A percentile compares a stretch with the other conserved stretches of the same genome.
These are phyloP conservation scores for Podospora comata DNA, from an alignment of 495 filamentous ascomycete species.

Conservation along the genomic window DNA sequence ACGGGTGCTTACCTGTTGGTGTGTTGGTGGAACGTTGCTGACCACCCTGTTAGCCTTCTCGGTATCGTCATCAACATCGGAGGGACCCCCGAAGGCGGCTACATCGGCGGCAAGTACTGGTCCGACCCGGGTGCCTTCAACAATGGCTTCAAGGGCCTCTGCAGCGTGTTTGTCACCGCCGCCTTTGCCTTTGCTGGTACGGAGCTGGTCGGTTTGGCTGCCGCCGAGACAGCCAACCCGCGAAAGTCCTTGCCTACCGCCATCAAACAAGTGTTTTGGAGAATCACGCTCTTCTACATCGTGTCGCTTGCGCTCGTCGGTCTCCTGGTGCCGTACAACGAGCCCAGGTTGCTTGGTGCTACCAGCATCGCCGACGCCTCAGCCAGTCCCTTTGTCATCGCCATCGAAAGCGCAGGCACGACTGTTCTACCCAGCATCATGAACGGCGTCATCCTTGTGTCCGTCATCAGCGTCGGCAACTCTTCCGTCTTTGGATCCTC, in stretches of 20 bases:
- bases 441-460: conserved; percentile 89
- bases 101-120: conserved; percentile 85
- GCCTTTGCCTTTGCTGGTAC: conserved; percentile 92
- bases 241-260: conserved; percentile 82
- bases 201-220: conserved; percentile 85
- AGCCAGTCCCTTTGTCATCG: conserved; percentile 86
- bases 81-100: conserved; percentile 70
- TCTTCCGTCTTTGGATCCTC: conserved; percentile 86
- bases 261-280: conserved; percentile 95
- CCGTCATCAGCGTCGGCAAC: conserved; percentile 85
- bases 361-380: conserved; percentile 58
- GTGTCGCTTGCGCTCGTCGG: conserved; percentile 73
- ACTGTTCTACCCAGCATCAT: conserved; percentile 73
- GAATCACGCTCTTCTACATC: conserved; percentile 85
- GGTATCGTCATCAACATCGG: conserved; percentile 78
- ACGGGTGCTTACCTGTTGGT: neutral
- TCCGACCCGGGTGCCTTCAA: conserved; percentile 78
- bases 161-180: conserved; percentile 88
- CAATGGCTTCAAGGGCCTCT: conserved; percentile 92
- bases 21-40: neutral
- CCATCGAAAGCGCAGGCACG: conserved; percentile 76
- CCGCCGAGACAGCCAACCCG: conserved; percentile 84
- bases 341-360: conserved; percentile 55
- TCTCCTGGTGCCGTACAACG: conserved; percentile 68
- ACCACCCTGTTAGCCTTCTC: conserved; percentile 54